A percentile compares a stretch with the other conserved stretches of the same genome.
These are phyloP conservation scores for Colletotrichum acutatum DNA, from an alignment of 2,329 filamentous ascomycete species.

Conservation along the genomic window DNA sequence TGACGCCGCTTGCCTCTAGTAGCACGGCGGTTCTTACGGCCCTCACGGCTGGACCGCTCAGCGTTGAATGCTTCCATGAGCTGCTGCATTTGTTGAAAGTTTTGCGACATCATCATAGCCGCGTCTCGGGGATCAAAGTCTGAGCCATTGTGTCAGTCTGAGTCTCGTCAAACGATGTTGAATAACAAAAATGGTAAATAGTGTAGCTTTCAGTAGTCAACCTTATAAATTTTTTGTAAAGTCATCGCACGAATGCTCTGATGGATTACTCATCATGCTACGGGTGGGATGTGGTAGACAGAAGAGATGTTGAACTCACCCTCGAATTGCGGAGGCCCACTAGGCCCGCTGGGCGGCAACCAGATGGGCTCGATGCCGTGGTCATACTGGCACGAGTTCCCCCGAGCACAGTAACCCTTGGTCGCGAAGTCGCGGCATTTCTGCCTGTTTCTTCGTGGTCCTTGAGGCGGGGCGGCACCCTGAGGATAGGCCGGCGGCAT, in stretches of 20 bases:
- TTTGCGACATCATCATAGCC: conserved; percentile 35
- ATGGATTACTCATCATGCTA: conserved; percentile 37
- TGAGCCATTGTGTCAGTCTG: conserved; percentile 16
- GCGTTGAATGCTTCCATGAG: conserved; percentile 38
- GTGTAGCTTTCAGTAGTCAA: conserved; percentile 43
- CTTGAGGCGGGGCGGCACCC: background rate
- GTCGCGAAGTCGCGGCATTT: conserved; percentile 78
- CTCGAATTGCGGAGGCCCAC: conserved; percentile 13
- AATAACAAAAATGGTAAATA: background rate
- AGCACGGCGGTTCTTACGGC: conserved; percentile 43
- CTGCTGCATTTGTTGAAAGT: conserved; percentile 35
- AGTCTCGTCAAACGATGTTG: background rate
- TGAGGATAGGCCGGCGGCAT: conserved; percentile 2
- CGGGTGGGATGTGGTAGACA: background rate
- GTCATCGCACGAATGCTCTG: conserved; percentile 38
- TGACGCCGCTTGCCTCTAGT: conserved; percentile 28
- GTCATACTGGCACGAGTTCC: conserved; percentile 75
- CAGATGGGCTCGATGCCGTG: conserved; percentile 61
- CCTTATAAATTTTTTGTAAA: conserved; percentile 40
- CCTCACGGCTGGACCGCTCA: conserved; percentile 33
- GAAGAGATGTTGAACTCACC: conserved; percentile 2
- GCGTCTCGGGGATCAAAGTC: conserved; percentile 37
- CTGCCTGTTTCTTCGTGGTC: conserved; percentile 49
- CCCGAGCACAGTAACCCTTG: conserved; percentile 77
- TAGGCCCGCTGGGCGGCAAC: conserved; percentile 22